Conservation (phyloP, 2,329 filamentous ascomycete genomes). For the Paecilomyces variotii region DNA sequence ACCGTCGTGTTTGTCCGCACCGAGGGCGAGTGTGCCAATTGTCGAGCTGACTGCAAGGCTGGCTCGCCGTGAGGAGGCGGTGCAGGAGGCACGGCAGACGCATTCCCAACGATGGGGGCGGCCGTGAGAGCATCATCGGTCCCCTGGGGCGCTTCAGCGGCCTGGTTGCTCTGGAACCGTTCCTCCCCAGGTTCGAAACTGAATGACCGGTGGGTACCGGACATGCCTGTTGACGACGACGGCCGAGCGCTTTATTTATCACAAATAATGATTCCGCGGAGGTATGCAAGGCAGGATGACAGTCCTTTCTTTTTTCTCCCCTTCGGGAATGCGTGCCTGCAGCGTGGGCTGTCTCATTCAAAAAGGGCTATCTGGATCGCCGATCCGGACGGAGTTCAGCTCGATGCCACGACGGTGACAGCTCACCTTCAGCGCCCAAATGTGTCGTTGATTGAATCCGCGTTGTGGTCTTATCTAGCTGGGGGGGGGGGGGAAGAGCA, state of each 20-base stretch:
- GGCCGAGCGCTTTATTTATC: background rate
- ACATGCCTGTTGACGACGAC: slow-evolving; percentile 7
- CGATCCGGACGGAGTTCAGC: background rate
- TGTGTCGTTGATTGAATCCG: background rate
- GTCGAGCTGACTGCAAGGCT: slow-evolving; percentile 4
- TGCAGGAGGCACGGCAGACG: slow-evolving; percentile 3
- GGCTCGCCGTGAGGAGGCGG: slow-evolving; percentile 10
- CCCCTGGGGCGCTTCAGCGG: background rate
- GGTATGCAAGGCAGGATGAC: background rate
- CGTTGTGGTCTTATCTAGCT: background rate
- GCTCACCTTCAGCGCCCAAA: background rate
- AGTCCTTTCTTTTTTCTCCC: background rate
- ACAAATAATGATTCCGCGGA: background rate
- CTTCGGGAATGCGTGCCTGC: background rate
- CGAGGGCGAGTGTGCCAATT: slow-evolving; percentile 19
- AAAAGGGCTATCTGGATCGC: background rate
- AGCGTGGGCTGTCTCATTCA: background rate
- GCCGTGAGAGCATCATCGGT: background rate
- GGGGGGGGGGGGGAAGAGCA: too few species aligned
- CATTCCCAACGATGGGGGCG: slow-evolving; percentile 5
- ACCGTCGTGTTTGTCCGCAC: slow-evolving; percentile 30
- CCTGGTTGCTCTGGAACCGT: background rate
- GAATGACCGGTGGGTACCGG: slow-evolving; percentile 14
- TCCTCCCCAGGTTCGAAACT: slow-evolving; percentile 15
- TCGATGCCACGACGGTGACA: background rate